phyloP scores from a whole-genome alignment of 495 filamentous ascomycete species.

The Chaetomium cochliodes region DNA sequence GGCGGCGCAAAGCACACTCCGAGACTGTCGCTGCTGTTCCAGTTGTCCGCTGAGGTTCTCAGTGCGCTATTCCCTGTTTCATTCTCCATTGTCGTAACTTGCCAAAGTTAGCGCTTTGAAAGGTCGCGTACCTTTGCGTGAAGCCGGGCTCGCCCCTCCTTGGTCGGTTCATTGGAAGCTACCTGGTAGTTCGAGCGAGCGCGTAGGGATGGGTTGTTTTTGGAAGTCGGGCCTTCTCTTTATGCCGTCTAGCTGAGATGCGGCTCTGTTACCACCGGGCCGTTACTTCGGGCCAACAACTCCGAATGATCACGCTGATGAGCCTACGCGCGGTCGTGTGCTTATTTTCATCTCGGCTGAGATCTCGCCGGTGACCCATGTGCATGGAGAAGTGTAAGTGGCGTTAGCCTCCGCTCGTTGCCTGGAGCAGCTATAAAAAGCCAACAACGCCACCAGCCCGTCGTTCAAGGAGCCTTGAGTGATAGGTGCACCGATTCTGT shows the following conservation, averaged over 20 bases:
- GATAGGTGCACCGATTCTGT: too few species aligned
- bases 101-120: too few species aligned
- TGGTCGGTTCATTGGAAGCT: neutral
- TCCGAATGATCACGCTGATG: neutral
- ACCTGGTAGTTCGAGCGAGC: neutral
- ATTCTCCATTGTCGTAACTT: too few species aligned
- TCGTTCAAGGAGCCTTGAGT: too few species aligned
- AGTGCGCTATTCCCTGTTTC: too few species aligned
- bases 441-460: too few species aligned
- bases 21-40: too few species aligned
- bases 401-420: neutral
- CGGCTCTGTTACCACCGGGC: slow-evolving; percentile 3
- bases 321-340: neutral
- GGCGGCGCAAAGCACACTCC: too few species aligned
- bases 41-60: too few species aligned
- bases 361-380: neutral
- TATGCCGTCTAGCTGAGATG: neutral
- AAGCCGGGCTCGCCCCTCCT: too few species aligned
- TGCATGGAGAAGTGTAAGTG: neutral
- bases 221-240: neutral
- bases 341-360: neutral
- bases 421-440: too few species aligned
- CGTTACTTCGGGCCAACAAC: neutral
- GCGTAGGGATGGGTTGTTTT: neutral
- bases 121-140: too few species aligned